Base-by-base conservation (phyloP, 768 basidiomycete species). In the Kwoniella mangroviensis region DNA sequence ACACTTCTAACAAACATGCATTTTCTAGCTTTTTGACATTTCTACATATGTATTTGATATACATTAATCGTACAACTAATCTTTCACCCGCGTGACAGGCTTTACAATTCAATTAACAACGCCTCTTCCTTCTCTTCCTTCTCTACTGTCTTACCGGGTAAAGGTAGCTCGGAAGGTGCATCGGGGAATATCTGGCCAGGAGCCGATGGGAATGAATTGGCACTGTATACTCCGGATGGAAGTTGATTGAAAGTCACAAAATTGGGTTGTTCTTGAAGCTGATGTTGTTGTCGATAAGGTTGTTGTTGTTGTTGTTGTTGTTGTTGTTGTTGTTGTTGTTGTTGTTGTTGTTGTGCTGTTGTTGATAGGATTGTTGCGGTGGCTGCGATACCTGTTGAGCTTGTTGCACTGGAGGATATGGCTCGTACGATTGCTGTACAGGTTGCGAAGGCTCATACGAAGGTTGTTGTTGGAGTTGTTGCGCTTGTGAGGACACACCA, bases 111-210 rank as follows among this genome's bases (percentile, higher is more conserved):
- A 61, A 82, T 82, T 63, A 82, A 68, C 70, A 82, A 58, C 22
- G 78, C 79, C 61, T 82, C 81, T 59, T 79, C 68, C 56, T 73
- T 73, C 68, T 78, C 75, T 24, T 75, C 52, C 9, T 70, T 72
- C 62, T 73, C 68, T 43, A 71, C 28, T 17, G 71, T 68, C 45
- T 61, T 54, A 34, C 53, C 45, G 28, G 51, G 62, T 26, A 41
- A 53, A 15, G 71, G 68, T 19, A 70, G 19, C 19, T 67, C 73
- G 22, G 58, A 55, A 15, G 82, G 82, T 2, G 81, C 81, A 53
- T 81, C 76, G 5, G 82, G 82, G 72, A 83, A 83, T 4, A 79
- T 73, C 19, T 81, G 78, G 15, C 74, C 69, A 6, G 78, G 75
- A 49, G 79, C 77, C 15, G 53, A 57, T 11, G 79, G 79, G 79